Conservation (phyloP, 1,284 basidiomycete species). For the Moesziomyces sp. region DNA sequence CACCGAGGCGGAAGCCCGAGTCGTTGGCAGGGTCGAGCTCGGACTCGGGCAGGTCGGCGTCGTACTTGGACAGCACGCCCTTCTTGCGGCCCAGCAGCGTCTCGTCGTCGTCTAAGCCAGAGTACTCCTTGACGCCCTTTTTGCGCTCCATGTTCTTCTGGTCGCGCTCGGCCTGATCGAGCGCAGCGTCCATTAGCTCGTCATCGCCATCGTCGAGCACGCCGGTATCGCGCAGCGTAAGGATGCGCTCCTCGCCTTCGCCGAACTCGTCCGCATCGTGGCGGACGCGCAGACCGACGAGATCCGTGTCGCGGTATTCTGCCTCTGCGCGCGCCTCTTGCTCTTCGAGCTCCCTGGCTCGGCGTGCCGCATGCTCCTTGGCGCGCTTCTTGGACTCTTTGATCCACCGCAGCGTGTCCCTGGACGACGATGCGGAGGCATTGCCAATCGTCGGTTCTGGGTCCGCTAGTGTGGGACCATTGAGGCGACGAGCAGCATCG, state of each 20-base stretch:
- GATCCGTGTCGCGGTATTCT: constrained; percentile 74
- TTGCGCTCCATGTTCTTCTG: constrained; percentile 85
- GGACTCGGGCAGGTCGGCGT: constrained; percentile 81
- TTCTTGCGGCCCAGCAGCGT: constrained; percentile 76
- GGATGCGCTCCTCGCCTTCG: constrained; percentile 91
- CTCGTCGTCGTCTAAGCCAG: constrained; percentile 96
- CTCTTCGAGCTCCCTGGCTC: constrained; percentile 82
- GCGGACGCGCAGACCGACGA: constrained; percentile 91
- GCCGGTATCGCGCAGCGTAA: constrained; percentile 93
- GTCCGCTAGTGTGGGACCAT: constrained; percentile 88
- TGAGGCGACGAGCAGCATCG: constrained; percentile 88
- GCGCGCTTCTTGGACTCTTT: constrained; percentile 87
- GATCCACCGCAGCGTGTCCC: constrained; percentile 83
- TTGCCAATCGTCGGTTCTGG: constrained; percentile 50
- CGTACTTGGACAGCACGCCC: constrained; percentile 91
- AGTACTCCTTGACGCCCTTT: constrained; percentile 88
- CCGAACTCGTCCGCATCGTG: constrained; percentile 84
- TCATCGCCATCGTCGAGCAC: constrained; percentile 97
- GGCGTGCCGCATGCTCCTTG: constrained; percentile 80
- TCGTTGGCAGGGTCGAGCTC: constrained; percentile 42
- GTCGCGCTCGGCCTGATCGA: constrained; percentile 84
- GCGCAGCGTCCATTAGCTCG: constrained; percentile 91
- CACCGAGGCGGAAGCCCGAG: constrained; percentile 53
- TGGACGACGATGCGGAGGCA: constrained; percentile 30
- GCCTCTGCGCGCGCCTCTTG: constrained; percentile 77